Evolutionary conservation across 176 grass and related monocot species (phyloP).

Genomic region (Eremochloa ophiuroides): DNA sequence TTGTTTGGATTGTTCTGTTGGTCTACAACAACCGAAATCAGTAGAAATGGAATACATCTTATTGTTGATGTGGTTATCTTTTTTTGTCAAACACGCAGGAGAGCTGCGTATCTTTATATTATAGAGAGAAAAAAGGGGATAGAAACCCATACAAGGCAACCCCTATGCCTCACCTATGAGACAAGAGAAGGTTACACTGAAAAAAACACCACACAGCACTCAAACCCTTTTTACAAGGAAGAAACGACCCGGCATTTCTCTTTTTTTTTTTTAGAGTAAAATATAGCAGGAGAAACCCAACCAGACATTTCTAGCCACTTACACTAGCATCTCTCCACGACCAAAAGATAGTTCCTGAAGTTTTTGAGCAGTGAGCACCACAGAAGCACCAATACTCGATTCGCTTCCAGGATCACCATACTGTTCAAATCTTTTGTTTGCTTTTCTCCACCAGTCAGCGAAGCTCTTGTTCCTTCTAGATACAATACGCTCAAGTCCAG

Average conservation of each 20-base stretch:
- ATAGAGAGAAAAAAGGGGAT: background rate
- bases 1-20: background rate
- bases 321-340: background rate
- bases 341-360: background rate
- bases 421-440: background rate
- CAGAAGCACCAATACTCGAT: background rate
- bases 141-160: background rate
- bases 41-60: background rate
- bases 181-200: background rate
- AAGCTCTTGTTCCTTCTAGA: background rate
- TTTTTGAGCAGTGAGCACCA: background rate
- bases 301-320: background rate
- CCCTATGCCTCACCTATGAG: background rate
- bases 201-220: background rate
- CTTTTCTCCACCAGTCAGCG: background rate
- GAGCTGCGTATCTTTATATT: background rate
- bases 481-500: background rate
- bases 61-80: background rate
- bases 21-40: slow-evolving; percentile 12
- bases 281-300: too few relatives aligned
- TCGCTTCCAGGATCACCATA: background rate
- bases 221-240: background rate
- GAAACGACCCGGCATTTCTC: too few relatives aligned
- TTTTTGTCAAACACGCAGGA: background rate
- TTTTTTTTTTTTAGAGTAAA: too few relatives aligned